Percentiles rank a stretch among this genome's conserved stretches.
Conservation (phyloP, 1,284 basidiomycete species). For the Rhodotorula sp. region DNA sequence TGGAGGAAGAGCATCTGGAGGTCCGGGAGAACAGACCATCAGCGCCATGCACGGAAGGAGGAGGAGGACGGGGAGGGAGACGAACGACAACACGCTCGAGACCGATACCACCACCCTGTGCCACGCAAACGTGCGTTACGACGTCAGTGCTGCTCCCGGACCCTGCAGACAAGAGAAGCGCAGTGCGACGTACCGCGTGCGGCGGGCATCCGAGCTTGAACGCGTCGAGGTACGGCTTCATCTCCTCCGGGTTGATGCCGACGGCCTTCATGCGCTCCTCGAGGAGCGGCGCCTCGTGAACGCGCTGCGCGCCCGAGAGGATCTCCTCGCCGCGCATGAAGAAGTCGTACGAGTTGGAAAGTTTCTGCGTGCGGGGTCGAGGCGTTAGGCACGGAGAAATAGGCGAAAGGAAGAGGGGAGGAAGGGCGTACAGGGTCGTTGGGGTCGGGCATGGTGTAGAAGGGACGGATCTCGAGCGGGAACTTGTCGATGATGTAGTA, state of each 20-base stretch:
- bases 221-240: slow-evolving; percentile 79
- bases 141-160: background rate
- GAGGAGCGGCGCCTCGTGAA: slow-evolving; percentile 81
- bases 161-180: background rate
- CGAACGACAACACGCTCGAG: slow-evolving; percentile 33
- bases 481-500: slow-evolving; percentile 99
- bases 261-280: slow-evolving; percentile 50
- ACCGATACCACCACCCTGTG: slow-evolving; percentile 35
- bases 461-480: slow-evolving; percentile 87
- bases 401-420: background rate
- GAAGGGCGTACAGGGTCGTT: slow-evolving; percentile 68
- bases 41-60: background rate
- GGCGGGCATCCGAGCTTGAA: slow-evolving; percentile 94
- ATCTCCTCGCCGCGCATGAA: slow-evolving; percentile 99
- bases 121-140: accelerated
- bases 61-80: background rate
- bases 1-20: slow-evolving; percentile 64
- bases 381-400: background rate
- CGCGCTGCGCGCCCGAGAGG: slow-evolving; percentile 88
- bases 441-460: slow-evolving; percentile 98
- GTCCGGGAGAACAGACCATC: background rate
- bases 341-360: slow-evolving; percentile 99
- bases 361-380: slow-evolving; percentile 57
- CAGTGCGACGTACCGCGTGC: slow-evolving; percentile 53
- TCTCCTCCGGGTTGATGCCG: slow-evolving; percentile 60